phyloP scores from a whole-genome alignment of 257 asterid species.

The Przewalskia tangutica region DNA sequence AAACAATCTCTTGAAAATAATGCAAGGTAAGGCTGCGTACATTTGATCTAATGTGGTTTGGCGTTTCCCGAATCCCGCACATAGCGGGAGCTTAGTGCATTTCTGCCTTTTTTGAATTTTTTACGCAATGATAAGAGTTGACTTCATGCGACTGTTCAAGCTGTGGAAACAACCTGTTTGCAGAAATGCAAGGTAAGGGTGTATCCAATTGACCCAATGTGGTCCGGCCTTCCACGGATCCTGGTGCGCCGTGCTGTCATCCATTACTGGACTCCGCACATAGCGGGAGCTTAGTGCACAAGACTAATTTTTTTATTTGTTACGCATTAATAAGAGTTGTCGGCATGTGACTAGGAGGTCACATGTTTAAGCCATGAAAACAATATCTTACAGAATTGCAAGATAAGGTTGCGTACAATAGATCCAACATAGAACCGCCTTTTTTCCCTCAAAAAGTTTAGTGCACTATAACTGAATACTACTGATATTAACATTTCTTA shows the following conservation, averaged over 20 bases:
- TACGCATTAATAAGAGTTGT: neutral
- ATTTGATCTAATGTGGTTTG: neutral
- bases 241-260: too few relatives aligned
- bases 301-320: too few relatives aligned
- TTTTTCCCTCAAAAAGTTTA: too few relatives aligned
- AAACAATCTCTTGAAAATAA: neutral
- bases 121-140: neutral
- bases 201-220: neutral
- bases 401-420: neutral
- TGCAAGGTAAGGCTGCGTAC: neutral
- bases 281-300: neutral
- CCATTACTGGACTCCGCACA: neutral
- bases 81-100: accelerated
- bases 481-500: neutral
- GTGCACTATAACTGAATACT: neutral
- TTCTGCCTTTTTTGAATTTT: accelerated
- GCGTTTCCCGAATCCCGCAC: neutral
- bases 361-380: too few relatives aligned
- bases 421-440: neutral
- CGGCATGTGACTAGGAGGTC: neutral
- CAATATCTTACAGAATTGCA: too few relatives aligned
- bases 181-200: neutral
- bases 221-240: neutral
- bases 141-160: accelerated
- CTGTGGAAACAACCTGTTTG: accelerated